Conservation (phyloP, 495 filamentous ascomycete genomes). For the Talaromyces thailandensis region DNA sequence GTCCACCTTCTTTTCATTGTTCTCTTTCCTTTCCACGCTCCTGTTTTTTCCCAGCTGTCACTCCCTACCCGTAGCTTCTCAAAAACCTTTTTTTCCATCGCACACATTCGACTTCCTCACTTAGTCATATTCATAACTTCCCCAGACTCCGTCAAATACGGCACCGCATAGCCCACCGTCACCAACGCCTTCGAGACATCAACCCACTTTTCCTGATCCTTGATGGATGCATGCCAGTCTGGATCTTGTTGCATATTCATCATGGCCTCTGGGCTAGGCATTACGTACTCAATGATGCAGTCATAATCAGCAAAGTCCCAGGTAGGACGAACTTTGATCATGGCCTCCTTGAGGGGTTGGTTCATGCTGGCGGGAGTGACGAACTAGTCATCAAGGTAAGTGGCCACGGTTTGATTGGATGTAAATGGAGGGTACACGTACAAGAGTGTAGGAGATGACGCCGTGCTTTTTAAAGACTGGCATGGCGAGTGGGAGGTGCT, state of each 20-base stretch:
- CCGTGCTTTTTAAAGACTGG: constrained; percentile 22
- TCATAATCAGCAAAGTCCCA: constrained; percentile 14
- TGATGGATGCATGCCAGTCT: constrained; percentile 17
- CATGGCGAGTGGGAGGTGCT: constrained; percentile 20
- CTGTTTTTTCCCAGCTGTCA: too few species aligned
- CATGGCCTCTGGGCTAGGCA: constrained; percentile 10
- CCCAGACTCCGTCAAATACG: constrained; percentile 12
- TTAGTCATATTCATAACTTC: constrained; percentile 2
- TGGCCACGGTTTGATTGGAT: background rate
- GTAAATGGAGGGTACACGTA: constrained; percentile 5
- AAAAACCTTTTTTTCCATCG: too few species aligned
- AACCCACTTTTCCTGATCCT: constrained; percentile 21
- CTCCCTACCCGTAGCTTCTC: too few species aligned
- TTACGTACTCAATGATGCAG: constrained; percentile 9
- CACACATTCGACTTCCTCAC: too few species aligned
- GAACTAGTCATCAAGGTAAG: constrained; percentile 11
- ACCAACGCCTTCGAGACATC: constrained; percentile 17
- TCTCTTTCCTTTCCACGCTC: too few species aligned
- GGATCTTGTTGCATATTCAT: constrained; percentile 17
- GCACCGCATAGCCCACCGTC: constrained; percentile 14
- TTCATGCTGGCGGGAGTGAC: constrained; percentile 19
- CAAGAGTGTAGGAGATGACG: constrained; percentile 16
- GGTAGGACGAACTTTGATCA: constrained; percentile 9
- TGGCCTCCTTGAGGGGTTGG: constrained; percentile 11
- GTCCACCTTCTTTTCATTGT: too few species aligned